Percentiles rank a stretch among this genome's conserved stretches.
These are phyloP conservation scores for Chloranthus sessilifolius DNA, from an alignment of 164 flowering plant species.

Conservation along the genomic window DNA sequence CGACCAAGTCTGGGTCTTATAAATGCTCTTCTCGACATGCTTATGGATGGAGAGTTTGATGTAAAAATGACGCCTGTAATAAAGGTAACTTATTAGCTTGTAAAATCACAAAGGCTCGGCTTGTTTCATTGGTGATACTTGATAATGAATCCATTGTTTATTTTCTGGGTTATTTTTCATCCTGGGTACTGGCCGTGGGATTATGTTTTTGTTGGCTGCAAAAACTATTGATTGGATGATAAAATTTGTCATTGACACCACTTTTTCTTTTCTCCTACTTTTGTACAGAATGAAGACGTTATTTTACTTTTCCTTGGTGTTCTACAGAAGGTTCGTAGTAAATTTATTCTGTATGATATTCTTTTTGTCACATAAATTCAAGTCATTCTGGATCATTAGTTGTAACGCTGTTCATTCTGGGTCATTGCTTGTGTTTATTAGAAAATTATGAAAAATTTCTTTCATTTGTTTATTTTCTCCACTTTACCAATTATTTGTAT, in stretches of 20 bases:
- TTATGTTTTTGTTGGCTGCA: not conserved
- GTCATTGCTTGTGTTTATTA: too few species aligned
- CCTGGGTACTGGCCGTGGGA: not conserved
- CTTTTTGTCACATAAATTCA: not conserved
- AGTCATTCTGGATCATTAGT: conserved; percentile 18
- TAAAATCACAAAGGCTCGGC: not conserved
- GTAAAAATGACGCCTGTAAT: conserved; percentile 45
- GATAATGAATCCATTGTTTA: not conserved
- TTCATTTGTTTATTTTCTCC: not conserved
- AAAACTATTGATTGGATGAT: not conserved
- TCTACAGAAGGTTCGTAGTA: conserved; percentile 75
- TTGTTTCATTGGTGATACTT: not conserved
- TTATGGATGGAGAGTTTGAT: conserved; percentile 93
- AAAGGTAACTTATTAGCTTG: conserved; percentile 40
- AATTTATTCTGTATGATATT: conserved; percentile 4
- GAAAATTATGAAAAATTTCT: too few species aligned
- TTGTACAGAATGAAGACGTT: conserved; percentile 89
- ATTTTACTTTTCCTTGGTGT: conserved; percentile 78
- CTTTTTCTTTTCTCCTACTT: conserved; percentile 9
- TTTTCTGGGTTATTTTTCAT: conserved; percentile 3
- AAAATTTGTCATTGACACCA: conserved; percentile 6
- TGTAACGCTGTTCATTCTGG: too few species aligned
- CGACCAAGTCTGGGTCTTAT: conserved; percentile 67
- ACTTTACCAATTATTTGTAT: not conserved
- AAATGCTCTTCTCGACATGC: conserved; percentile 92